phyloP scores from a whole-genome alignment of 192 early-diverging fungal genomes.

The Umbelopsis isabellina region DNA sequence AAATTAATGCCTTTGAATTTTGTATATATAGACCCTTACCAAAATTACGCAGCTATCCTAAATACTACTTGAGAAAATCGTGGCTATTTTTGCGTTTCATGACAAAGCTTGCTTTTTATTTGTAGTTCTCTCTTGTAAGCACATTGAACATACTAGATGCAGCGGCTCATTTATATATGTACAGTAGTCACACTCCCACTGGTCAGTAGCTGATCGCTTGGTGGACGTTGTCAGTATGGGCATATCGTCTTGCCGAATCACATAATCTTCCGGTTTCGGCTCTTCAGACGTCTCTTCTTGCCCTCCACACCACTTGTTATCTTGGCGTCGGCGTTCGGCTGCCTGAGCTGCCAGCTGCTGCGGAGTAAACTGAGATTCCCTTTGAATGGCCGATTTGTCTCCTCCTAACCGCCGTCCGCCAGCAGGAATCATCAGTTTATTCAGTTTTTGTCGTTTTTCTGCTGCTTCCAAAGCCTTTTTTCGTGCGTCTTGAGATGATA shows the following conservation, averaged over 20 bases:
- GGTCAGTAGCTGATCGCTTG: background rate
- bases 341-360: slow-evolving; percentile 65
- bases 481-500: slow-evolving; percentile 37
- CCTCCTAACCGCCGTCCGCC: slow-evolving; percentile 57
- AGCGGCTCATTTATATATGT: slow-evolving; percentile 14
- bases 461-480: slow-evolving; percentile 57
- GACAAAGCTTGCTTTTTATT: background rate
- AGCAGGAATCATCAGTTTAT: slow-evolving; percentile 57
- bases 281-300: slow-evolving; percentile 12
- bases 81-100: background rate
- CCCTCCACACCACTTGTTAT: slow-evolving; percentile 73
- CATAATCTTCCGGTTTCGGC: slow-evolving; percentile 22
- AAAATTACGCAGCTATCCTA: too few relatives aligned
- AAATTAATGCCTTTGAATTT: background rate
- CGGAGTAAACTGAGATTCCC: slow-evolving; percentile 45
- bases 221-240: background rate
- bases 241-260: background rate
- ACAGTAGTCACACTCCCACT: background rate
- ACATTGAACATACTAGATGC: slow-evolving; percentile 15
- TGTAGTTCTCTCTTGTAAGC: slow-evolving; percentile 5
- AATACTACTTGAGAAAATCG: background rate
- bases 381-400: slow-evolving; percentile 13
- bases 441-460: slow-evolving; percentile 49
- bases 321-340: slow-evolving; percentile 66
- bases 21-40: too few relatives aligned